These are phyloP conservation scores for Fusarium annulatum DNA, from an alignment of 2,329 filamentous ascomycete genomes.

Conservation along the genomic window DNA sequence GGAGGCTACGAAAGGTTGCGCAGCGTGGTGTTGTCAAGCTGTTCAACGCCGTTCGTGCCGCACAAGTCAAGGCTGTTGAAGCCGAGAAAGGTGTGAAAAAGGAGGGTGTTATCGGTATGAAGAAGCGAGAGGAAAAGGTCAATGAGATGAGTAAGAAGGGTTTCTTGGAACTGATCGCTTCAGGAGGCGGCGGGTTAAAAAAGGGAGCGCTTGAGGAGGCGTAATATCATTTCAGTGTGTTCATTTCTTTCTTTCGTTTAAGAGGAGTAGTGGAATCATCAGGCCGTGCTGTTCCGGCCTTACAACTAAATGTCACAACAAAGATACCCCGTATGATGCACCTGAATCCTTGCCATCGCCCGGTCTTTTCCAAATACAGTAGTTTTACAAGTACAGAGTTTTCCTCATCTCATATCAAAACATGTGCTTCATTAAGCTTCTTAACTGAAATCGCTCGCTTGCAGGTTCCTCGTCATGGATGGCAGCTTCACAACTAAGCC, in stretches of 20 bases:
- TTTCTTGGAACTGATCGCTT: slow-evolving; percentile 89
- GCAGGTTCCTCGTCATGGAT: slow-evolving; percentile 93
- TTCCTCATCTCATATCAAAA: slow-evolving; percentile 32
- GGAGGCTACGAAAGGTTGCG: slow-evolving; percentile 84
- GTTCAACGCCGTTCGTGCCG: slow-evolving; percentile 93
- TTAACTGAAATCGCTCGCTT: slow-evolving; percentile 87
- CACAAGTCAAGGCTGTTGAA: slow-evolving; percentile 88
- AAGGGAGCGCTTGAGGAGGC: slow-evolving; percentile 70
- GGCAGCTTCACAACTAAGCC: slow-evolving; percentile 87
- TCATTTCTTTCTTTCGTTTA: slow-evolving; percentile 33
- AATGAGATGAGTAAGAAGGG: slow-evolving; percentile 98
- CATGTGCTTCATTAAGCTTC: slow-evolving; percentile 20
- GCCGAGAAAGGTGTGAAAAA: slow-evolving; percentile 76
- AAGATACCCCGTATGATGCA: slow-evolving; percentile 48
- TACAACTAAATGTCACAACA: slow-evolving; percentile 44
- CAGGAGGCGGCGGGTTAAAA: slow-evolving; percentile 68
- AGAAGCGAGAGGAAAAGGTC: slow-evolving; percentile 84
- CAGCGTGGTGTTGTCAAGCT: slow-evolving; percentile 95
- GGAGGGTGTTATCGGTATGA: slow-evolving; percentile 81
- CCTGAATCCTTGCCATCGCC: slow-evolving; percentile 38
- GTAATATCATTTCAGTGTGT: slow-evolving; percentile 46
- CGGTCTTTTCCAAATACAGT: slow-evolving; percentile 38
- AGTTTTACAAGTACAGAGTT: slow-evolving; percentile 45
- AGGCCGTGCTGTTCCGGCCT: slow-evolving; percentile 41
- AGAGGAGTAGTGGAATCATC: slow-evolving; percentile 47